Evolutionary conservation across 2,329 filamentous ascomycete genomes (phyloP).

Genomic region (Trichoderma sp.): DNA sequence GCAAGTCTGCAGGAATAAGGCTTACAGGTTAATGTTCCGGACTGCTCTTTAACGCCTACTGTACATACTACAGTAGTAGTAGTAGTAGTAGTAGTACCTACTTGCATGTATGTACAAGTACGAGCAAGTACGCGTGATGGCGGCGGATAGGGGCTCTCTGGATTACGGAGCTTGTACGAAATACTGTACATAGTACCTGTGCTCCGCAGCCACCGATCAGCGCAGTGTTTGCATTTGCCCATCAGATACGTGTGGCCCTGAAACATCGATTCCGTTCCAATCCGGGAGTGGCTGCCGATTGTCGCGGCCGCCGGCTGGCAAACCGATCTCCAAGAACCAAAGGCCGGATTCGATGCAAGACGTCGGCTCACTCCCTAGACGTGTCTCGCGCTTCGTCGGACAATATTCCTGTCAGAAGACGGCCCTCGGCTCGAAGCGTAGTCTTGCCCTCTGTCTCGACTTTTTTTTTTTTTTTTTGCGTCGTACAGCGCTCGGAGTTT

Average conservation of each 20-base stretch:
- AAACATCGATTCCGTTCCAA: not conserved
- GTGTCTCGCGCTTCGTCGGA: conserved; percentile 8
- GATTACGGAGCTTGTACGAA: not conserved
- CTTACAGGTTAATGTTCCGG: not conserved
- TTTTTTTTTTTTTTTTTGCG: not conserved
- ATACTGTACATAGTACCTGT: too few relatives aligned
- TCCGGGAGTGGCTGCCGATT: conserved; percentile 12
- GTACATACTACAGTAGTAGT: too few relatives aligned
- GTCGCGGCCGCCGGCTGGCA: conserved; percentile 3
- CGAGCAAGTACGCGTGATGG: not conserved
- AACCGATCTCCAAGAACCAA: conserved; percentile 12
- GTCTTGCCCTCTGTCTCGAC: not conserved
- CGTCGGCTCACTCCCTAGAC: not conserved
- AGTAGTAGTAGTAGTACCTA: too few relatives aligned
- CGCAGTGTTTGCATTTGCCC: not conserved
- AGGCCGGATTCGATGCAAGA: not conserved
- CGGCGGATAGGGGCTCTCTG: not conserved
- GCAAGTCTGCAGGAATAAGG: conserved; percentile 10
- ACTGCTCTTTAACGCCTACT: not conserved
- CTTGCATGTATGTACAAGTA: not conserved
- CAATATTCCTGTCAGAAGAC: conserved; percentile 8
- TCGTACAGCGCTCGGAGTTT: not conserved
- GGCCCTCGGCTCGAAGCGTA: not conserved
- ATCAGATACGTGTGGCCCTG: not conserved
- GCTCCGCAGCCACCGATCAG: not conserved